A percentile compares a stretch with the other conserved stretches of the same genome.
These are phyloP conservation scores for Trichoderma sp. DNA, from an alignment of 2,329 filamentous ascomycete genomes.

Conservation along the genomic window DNA sequence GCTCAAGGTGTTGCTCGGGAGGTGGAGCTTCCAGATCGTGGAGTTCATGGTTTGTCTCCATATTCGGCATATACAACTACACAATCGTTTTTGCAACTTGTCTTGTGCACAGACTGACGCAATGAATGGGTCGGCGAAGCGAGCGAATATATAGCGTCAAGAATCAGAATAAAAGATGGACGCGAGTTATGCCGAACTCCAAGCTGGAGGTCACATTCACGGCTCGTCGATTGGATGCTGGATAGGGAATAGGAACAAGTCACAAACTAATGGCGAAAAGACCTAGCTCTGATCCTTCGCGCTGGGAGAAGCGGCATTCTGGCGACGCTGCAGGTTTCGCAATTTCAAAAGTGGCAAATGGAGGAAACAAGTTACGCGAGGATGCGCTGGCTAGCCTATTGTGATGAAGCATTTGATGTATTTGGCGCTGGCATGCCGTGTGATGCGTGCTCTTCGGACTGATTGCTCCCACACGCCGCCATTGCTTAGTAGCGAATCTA, in stretches of 20 bases:
- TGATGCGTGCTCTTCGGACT: too few relatives aligned
- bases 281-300: not conserved
- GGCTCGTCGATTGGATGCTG: not conserved
- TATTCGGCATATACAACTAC: not conserved
- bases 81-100: not conserved
- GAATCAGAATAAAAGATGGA: not conserved
- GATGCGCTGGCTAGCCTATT: not conserved
- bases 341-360: not conserved
- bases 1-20: not conserved
- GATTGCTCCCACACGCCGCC: too few relatives aligned
- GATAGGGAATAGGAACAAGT: not conserved
- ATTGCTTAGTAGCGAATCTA: too few relatives aligned
- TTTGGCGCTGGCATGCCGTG: too few relatives aligned
- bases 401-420: not conserved
- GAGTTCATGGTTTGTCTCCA: not conserved
- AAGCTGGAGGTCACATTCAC: not conserved
- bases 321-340: not conserved
- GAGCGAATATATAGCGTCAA: not conserved
- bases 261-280: not conserved
- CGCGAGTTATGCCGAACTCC: not conserved
- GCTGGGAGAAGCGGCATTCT: not conserved
- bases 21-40: not conserved
- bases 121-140: not conserved
- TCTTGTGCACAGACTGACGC: not conserved
- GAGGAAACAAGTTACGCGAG: not conserved